Percentiles rank a stretch among this genome's conserved stretches.
phyloP scores from a whole-genome alignment of 2,329 filamentous ascomycete species.

The Emericellopsis cladophorae region DNA sequence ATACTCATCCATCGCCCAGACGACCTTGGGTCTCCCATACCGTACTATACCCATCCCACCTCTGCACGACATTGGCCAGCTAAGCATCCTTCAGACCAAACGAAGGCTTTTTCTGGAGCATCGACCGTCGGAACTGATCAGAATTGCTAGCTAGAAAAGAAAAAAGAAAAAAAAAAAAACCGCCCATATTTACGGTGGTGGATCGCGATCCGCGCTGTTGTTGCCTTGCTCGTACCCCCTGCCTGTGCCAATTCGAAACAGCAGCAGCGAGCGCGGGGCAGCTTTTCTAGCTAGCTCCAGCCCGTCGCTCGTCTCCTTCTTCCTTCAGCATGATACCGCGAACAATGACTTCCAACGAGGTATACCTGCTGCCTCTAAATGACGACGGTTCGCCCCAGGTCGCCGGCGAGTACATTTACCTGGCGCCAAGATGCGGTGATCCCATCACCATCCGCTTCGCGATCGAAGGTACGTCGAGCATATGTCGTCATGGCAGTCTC shows the following conservation, averaged over 20 bases:
- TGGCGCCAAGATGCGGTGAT: conserved; percentile 61
- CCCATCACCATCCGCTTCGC: conserved; percentile 76
- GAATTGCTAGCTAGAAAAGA: background rate
- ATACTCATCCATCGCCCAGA: too few species aligned
- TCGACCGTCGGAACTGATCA: too few species aligned
- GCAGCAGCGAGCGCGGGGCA: conserved; percentile 3
- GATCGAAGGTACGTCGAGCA: conserved; percentile 88
- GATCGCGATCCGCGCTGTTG: background rate
- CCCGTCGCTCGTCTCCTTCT: conserved; percentile 10
- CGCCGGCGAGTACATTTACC: conserved; percentile 79
- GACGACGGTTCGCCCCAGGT: conserved; percentile 89
- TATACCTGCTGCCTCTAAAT: conserved; percentile 82
- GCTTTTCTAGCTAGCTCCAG: background rate
- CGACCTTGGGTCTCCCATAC: too few species aligned
- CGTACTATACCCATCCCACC: too few species aligned
- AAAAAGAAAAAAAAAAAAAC: background rate
- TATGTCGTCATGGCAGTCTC: conserved; percentile 85
- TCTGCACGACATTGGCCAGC: too few species aligned
- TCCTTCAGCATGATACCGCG: conserved; percentile 39
- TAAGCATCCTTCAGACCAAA: too few species aligned
- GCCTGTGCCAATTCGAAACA: background rate
- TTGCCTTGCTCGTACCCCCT: background rate
- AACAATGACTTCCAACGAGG: conserved; percentile 54
- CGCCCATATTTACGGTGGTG: background rate
- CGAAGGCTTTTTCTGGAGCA: too few species aligned